Conservation (phyloP, 2,329 filamentous ascomycete species). For the Xylariaceae sp. region DNA sequence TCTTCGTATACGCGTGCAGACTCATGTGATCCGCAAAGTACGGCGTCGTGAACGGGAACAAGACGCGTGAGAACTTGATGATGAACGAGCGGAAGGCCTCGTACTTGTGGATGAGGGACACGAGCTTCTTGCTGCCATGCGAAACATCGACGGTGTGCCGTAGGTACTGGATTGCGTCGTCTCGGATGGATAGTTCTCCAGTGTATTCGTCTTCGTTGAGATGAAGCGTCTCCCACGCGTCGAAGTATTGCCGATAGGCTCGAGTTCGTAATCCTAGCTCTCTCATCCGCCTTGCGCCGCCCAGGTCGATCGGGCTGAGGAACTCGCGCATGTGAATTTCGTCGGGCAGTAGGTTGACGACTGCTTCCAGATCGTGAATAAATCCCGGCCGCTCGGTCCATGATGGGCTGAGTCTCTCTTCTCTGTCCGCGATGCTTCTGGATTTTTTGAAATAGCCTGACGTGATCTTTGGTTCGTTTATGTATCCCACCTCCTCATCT, state of each 20-base stretch:
- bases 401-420: background rate
- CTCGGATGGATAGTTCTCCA: constrained; percentile 36
- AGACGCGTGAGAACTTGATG: constrained; percentile 33
- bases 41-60: constrained; percentile 38
- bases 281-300: constrained; percentile 36
- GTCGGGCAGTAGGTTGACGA: constrained; percentile 29
- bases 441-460: background rate
- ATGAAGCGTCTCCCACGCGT: constrained; percentile 38
- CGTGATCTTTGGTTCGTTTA: background rate
- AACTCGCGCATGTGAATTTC: constrained; percentile 33
- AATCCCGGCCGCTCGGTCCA: constrained; percentile 14
- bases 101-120: constrained; percentile 36
- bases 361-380: constrained; percentile 20
- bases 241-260: constrained; percentile 36
- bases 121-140: constrained; percentile 17
- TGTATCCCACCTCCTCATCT: background rate
- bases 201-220: constrained; percentile 24
- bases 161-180: constrained; percentile 38
- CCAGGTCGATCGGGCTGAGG: constrained; percentile 34
- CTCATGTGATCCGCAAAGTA: constrained; percentile 43
- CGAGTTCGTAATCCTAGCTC: constrained; percentile 38
- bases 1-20: constrained; percentile 38
- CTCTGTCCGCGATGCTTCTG: background rate
- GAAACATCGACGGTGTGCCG: constrained; percentile 11
- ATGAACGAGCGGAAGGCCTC: constrained; percentile 40